Conservation (phyloP, 768 basidiomycete species). For the Hygrocybe punicea region DNA sequence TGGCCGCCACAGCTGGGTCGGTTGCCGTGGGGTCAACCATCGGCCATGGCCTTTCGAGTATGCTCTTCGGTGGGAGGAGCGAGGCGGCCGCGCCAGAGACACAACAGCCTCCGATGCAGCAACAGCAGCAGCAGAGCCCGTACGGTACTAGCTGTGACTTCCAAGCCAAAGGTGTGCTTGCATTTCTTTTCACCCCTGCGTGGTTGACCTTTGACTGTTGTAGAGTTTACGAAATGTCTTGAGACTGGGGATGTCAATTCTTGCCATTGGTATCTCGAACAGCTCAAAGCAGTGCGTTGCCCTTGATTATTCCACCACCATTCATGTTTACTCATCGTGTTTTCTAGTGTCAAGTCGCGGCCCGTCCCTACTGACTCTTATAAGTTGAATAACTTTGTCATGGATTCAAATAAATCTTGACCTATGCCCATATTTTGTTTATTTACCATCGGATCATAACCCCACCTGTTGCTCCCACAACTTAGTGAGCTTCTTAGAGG, state of each 20-base stretch:
- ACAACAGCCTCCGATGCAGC: conserved; percentile 48
- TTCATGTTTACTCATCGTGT: conserved; percentile 10
- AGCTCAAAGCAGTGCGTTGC: conserved; percentile 75
- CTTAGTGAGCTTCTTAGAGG: too few relatives aligned
- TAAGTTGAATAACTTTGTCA: too few relatives aligned
- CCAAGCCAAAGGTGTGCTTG: conserved; percentile 71
- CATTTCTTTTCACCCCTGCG: background rate
- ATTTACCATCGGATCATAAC: too few relatives aligned
- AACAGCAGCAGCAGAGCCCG: conserved; percentile 46
- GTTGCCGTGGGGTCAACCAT: conserved; percentile 86
- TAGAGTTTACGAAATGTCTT: conserved; percentile 82
- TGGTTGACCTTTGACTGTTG: background rate
- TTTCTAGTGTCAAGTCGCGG: conserved; percentile 70
- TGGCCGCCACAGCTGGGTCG: conserved; percentile 88
- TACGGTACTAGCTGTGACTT: conserved; percentile 58
- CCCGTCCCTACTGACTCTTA: conserved; percentile 48
- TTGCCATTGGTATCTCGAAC: conserved; percentile 85
- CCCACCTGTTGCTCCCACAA: too few relatives aligned
- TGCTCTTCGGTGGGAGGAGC: conserved; percentile 78
- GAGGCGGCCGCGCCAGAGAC: conserved; percentile 46
- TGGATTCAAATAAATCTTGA: too few relatives aligned
- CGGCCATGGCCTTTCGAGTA: conserved; percentile 84
- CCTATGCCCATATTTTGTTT: too few relatives aligned
- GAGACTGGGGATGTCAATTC: conserved; percentile 76
- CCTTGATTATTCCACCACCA: background rate